A percentile compares a stretch with the other conserved stretches of the same genome.
Conservation (phyloP, 208 protist species). For the Acanthamoeba rhysodes region DNA sequence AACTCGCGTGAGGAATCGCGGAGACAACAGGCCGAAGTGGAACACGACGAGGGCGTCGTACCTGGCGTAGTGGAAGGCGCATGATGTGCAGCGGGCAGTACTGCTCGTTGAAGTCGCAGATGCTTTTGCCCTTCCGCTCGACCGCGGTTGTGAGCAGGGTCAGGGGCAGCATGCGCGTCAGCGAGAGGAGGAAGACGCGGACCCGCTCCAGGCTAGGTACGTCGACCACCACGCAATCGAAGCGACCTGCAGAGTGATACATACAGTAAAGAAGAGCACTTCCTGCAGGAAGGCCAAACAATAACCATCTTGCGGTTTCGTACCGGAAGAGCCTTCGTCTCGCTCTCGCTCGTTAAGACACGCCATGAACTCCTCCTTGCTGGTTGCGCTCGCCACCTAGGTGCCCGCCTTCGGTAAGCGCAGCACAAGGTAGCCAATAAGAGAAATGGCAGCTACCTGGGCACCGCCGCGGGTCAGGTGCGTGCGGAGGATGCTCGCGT, state of each 20-base stretch:
- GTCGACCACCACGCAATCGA: conserved; percentile 3
- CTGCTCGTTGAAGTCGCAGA: conserved; percentile 7
- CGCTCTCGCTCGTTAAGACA: neutral
- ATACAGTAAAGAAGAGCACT: no score
- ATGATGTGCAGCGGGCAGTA: conserved; percentile 37
- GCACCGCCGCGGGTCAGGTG: neutral
- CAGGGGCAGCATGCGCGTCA: neutral
- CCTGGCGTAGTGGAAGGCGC: conserved; percentile 31
- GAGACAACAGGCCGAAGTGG: neutral
- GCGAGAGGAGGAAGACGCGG: neutral
- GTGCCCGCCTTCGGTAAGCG: no score
- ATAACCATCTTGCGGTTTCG: neutral
- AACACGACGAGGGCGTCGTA: neutral
- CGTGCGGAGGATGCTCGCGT: neutral
- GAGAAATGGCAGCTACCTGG: neutral
- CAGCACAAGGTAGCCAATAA: neutral
- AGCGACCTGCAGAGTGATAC: neutral
- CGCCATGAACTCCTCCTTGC: neutral
- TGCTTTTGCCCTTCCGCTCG: neutral
- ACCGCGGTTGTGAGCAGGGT: neutral
- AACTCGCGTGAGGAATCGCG: neutral
- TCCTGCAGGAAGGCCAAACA: no score
- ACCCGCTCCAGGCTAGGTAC: neutral
- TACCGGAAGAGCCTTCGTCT: neutral
- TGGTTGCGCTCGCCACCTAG: neutral